Base-by-base conservation (phyloP, 768 basidiomycete species). In the Sutorius australiensis region DNA sequence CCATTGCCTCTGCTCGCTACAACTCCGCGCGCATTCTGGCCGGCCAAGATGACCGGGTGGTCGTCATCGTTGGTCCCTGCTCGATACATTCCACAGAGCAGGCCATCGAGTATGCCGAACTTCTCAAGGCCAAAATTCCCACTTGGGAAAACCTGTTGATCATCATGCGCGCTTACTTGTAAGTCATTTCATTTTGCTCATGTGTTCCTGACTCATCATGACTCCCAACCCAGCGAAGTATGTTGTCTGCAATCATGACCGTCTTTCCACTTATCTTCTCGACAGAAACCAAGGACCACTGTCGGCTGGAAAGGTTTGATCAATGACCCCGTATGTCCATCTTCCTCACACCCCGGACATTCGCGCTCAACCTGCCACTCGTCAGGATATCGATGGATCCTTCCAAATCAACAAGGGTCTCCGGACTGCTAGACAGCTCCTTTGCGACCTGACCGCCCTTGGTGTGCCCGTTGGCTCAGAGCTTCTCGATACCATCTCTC, bases 131-230 rank as follows among this genome's bases (percentile, higher is more conserved):
- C 4, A 87, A 85, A 72, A 78, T 86, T 40, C 75, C 79, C 16
- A 70, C 76, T 17, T 87, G 84, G 81, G 77, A 76, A 48, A 89
- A 94, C 61, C 77, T 99, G 46, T 77, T 89, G 63, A 88, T 99
- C 66, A 74, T 98, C 70, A 99, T 99, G 97, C 82, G 97, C 38
- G 86, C 92, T 51, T 98, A 98, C 80, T 98, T 91, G 92, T 95
- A 65, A 69, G 92, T 82, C n/a, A 32, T 30, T 54, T 55, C 36
- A 27, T 45, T 32, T 50, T 45, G 33, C 51, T 14, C 8, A 17
- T 16, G 6, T 28, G 36, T 62, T 41, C 52, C 49, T 64, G 38
- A 56, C 77, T 73, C 58, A 72, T 76, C 72, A 64, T 74, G 61
- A 11, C 14, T 32, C 19, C n/a, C n/a, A 4, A 6, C 33, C 21